Conservation (phyloP, 495 filamentous ascomycete genomes). For the Talaromyces proteolyticus region DNA sequence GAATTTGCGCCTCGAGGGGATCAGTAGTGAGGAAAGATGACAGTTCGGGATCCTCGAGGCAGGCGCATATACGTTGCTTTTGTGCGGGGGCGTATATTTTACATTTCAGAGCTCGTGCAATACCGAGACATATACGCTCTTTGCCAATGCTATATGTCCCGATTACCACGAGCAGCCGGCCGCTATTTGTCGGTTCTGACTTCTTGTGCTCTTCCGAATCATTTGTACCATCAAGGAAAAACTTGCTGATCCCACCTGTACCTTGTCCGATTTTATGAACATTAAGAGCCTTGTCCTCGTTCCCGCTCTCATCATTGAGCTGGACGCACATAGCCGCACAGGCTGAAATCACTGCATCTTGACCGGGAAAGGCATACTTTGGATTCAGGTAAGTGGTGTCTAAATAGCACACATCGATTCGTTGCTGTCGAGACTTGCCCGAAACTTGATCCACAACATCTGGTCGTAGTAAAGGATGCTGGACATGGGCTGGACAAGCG, state of each 20-base stretch:
- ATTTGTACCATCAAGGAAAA: constrained; percentile 31
- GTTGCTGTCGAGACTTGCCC: constrained; percentile 70
- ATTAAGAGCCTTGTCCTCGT: constrained; percentile 47
- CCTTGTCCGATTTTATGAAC: constrained; percentile 41
- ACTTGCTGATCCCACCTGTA: constrained; percentile 57
- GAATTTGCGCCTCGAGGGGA: constrained; percentile 83
- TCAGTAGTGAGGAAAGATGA: constrained; percentile 67
- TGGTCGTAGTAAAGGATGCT: constrained; percentile 74
- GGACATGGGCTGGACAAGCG: constrained; percentile 79
- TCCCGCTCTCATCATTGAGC: constrained; percentile 50
- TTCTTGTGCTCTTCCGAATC: constrained; percentile 1
- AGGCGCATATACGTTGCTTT: constrained; percentile 78
- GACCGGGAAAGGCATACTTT: constrained; percentile 89
- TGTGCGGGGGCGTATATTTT: constrained; percentile 84
- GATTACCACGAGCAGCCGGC: constrained; percentile 81
- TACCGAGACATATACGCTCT: constrained; percentile 89
- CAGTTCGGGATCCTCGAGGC: constrained; percentile 82
- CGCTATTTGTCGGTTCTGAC: constrained; percentile 22
- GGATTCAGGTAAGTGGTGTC: constrained; percentile 97
- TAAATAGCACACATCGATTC: constrained; percentile 89
- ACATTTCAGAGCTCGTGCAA: constrained; percentile 76
- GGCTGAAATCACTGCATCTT: constrained; percentile 78
- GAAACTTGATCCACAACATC: constrained; percentile 61
- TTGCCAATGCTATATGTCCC: constrained; percentile 98
- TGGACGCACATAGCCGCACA: constrained; percentile 84